A percentile compares a stretch with the other conserved stretches of the same genome.
Evolutionary conservation across 768 basidiomycete species (phyloP).

Genomic region (Mycena crocata): DNA sequence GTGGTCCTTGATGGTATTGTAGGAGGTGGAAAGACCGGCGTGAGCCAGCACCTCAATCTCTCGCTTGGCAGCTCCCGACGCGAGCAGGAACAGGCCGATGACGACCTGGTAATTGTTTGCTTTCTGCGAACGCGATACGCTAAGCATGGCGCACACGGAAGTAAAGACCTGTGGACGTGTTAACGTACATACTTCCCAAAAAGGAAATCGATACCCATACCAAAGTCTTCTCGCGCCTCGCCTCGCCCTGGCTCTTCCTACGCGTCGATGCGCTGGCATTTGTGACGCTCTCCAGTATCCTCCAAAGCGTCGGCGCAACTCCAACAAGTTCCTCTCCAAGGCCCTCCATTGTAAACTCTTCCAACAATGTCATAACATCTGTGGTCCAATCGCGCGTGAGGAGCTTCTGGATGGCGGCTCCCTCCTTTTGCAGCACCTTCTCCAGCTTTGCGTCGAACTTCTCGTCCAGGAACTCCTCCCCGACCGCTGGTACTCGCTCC

Average conservation of each 20-base stretch:
- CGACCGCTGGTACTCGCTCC: conserved; percentile 5
- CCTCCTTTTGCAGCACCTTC: conserved; percentile 1
- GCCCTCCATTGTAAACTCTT: conserved; percentile 17
- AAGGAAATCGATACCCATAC: conserved; percentile 10
- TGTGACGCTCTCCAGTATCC: conserved; percentile 1
- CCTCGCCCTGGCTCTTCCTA: background rate
- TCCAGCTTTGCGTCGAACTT: conserved; percentile 1
- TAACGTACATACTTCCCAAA: conserved; percentile 1
- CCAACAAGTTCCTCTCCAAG: background rate
- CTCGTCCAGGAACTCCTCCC: conserved; percentile 6
- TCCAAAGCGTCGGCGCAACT: conserved; percentile 19
- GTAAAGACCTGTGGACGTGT: conserved; percentile 24
- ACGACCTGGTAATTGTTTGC: conserved; percentile 31
- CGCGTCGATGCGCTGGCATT: background rate
- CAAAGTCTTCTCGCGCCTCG: conserved; percentile 7
- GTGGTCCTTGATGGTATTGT: conserved; percentile 10
- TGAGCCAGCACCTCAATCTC: conserved; percentile 31
- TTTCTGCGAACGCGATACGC: conserved; percentile 25
- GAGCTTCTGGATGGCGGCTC: conserved; percentile 10
- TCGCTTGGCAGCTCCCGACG: conserved; percentile 25
- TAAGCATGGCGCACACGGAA: conserved; percentile 29
- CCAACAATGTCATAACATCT: background rate
- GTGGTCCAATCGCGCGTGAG: conserved; percentile 4
- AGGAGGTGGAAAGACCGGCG: conserved; percentile 26
- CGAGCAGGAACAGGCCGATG: conserved; percentile 31